A percentile compares a stretch with the other conserved stretches of the same genome.
Conservation (phyloP, 768 basidiomycete species). For the Coprinopsis cinerea region DNA sequence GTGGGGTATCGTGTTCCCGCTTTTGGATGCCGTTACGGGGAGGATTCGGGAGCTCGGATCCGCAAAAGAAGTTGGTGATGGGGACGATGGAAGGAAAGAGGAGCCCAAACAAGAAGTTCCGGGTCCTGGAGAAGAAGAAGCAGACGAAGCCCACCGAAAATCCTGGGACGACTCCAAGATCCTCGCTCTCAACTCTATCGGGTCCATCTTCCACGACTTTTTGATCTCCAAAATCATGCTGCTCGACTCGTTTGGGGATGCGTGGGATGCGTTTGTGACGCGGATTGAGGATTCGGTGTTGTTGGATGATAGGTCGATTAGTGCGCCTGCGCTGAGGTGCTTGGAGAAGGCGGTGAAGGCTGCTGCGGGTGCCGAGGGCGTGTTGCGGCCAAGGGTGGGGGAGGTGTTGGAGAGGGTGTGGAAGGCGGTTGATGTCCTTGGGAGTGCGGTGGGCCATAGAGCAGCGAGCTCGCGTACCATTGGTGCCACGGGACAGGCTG, state of each 20-base stretch:
- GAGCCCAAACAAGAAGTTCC: background rate
- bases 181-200: conserved; percentile 78
- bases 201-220: conserved; percentile 80
- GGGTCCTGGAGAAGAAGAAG: conserved; percentile 11
- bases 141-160: conserved; percentile 23
- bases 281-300: conserved; percentile 70
- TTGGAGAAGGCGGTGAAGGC: conserved; percentile 75
- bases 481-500: no score
- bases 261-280: conserved; percentile 70
- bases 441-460: conserved; percentile 31
- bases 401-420: conserved; percentile 60
- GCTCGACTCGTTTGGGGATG: conserved; percentile 60
- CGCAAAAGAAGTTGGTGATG: no score
- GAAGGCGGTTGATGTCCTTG: conserved; percentile 63
- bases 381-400: conserved; percentile 36
- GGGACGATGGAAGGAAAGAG: no score
- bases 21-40: conserved; percentile 63
- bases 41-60: conserved; percentile 35
- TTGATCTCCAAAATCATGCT: conserved; percentile 65
- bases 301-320: conserved; percentile 61
- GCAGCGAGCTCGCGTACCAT: no score
- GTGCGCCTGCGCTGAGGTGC: conserved; percentile 79
- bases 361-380: conserved; percentile 34
- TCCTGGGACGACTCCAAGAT: conserved; percentile 88
- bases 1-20: conserved; percentile 87